Evolutionary conservation across 202 grass and related monocot genomes (phyloP).

Genomic region (Panicum virgatum): DNA sequence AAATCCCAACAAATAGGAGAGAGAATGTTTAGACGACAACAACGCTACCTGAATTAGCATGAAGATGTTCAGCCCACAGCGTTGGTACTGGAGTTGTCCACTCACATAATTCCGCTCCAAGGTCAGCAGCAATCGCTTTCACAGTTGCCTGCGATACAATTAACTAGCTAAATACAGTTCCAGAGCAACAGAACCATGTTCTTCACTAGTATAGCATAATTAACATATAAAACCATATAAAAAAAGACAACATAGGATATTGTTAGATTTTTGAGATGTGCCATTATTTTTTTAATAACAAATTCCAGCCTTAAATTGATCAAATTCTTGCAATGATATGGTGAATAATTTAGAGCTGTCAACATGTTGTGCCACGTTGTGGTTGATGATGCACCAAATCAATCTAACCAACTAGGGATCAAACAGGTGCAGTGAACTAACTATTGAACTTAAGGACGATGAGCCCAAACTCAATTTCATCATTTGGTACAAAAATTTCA

Average conservation of each 20-base stretch:
- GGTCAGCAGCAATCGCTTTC: constrained; percentile 63
- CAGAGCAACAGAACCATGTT: constrained; percentile 22
- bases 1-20: constrained; percentile 17
- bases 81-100: constrained; percentile 94
- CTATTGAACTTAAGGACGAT: not conserved
- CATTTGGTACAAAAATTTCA: constrained; percentile 14
- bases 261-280: constrained; percentile 15
- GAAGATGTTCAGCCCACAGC: constrained; percentile 83
- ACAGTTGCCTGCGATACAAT: constrained; percentile 65
- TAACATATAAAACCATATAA: not conserved
- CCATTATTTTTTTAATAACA: not conserved
- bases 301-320: not conserved
- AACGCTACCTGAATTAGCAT: constrained; percentile 78
- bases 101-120: constrained; percentile 76
- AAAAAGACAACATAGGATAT: constrained; percentile 1
- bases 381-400: constrained; percentile 20
- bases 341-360: constrained; percentile 14
- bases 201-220: constrained; percentile 15
- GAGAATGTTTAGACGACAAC: constrained; percentile 14
- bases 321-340: not conserved
- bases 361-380: not conserved
- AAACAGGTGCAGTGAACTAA: not conserved
- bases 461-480: constrained; percentile 14
- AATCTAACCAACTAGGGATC: constrained; percentile 9
- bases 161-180: constrained; percentile 16